Evolutionary conservation across 2,329 filamentous ascomycete species (phyloP).

Genomic region (Aureobasidium subglaciale): DNA sequence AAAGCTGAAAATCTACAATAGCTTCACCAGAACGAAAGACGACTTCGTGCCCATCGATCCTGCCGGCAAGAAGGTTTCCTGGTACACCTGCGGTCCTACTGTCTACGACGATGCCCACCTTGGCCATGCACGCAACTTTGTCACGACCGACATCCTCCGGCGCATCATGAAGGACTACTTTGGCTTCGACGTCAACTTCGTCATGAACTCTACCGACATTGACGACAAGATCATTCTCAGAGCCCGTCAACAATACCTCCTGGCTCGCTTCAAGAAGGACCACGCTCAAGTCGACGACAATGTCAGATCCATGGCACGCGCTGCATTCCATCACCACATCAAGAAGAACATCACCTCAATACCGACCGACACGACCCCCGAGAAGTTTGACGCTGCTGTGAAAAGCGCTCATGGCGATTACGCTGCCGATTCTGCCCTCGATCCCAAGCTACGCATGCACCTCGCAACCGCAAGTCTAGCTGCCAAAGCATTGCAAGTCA

Average conservation of each 20-base stretch:
- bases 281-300: slow-evolving; percentile 38
- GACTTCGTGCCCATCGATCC: slow-evolving; percentile 65
- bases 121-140: slow-evolving; percentile 60
- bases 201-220: slow-evolving; percentile 53
- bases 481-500: slow-evolving; percentile 42
- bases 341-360: slow-evolving; percentile 61
- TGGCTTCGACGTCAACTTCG: slow-evolving; percentile 66
- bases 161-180: slow-evolving; percentile 80
- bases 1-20: slow-evolving; percentile 68
- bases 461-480: slow-evolving; percentile 56
- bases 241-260: slow-evolving; percentile 70
- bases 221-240: slow-evolving; percentile 58
- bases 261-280: slow-evolving; percentile 57
- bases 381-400: slow-evolving; percentile 40
- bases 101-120: neutral
- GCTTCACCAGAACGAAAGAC: slow-evolving; percentile 65
- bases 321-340: slow-evolving; percentile 50
- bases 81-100: slow-evolving; percentile 49
- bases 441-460: slow-evolving; percentile 88
- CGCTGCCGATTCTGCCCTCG: slow-evolving; percentile 59
- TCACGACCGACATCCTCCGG: slow-evolving; percentile 80
- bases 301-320: slow-evolving; percentile 42
- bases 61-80: slow-evolving; percentile 57
- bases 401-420: slow-evolving; percentile 47
- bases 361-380: slow-evolving; percentile 31